Evolutionary conservation across 2,329 filamentous ascomycete genomes (phyloP).

Genomic region (Aspergillus quadrilineatus): DNA sequence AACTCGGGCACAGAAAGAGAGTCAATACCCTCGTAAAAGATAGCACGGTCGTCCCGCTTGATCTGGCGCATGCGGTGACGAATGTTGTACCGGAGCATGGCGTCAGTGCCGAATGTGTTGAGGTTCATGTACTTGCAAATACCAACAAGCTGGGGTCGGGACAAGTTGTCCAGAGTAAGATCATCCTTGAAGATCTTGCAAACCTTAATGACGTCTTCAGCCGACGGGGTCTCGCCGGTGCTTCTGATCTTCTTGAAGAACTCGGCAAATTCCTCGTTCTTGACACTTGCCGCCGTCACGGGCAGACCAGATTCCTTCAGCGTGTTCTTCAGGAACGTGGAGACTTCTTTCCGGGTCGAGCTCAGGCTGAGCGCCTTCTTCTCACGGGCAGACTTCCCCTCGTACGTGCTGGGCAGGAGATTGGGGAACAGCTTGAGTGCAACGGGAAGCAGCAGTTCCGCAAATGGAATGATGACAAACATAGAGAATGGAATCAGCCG

Average conservation of each 20-base stretch:
- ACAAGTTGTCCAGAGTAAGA: slow-evolving; percentile 93
- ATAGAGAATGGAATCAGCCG: slow-evolving; percentile 94
- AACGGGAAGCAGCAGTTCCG: slow-evolving; percentile 85
- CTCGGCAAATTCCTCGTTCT: slow-evolving; percentile 89
- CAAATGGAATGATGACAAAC: slow-evolving; percentile 95
- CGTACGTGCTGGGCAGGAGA: slow-evolving; percentile 94
- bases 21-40: slow-evolving; percentile 89
- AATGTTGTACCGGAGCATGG: slow-evolving; percentile 95
- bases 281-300: slow-evolving; percentile 76
- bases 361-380: slow-evolving; percentile 79
- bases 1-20: slow-evolving; percentile 90
- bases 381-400: slow-evolving; percentile 87
- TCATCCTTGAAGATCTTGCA: slow-evolving; percentile 99
- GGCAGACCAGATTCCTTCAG: slow-evolving; percentile 91
- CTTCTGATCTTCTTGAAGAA: slow-evolving; percentile 96
- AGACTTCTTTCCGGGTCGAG: slow-evolving; percentile 89
- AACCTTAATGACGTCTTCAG: slow-evolving; percentile 93
- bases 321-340: slow-evolving; percentile 81
- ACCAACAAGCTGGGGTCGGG: slow-evolving; percentile 88
- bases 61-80: slow-evolving; percentile 98
- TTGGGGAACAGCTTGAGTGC: slow-evolving; percentile 96
- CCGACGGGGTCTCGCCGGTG: slow-evolving; percentile 84
- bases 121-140: slow-evolving; percentile 99
- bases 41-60: slow-evolving; percentile 94
- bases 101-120: slow-evolving; percentile 94